Evolutionary conservation across 1,284 basidiomycete genomes (phyloP).

Genomic region (Trichosporon asahii): DNA sequence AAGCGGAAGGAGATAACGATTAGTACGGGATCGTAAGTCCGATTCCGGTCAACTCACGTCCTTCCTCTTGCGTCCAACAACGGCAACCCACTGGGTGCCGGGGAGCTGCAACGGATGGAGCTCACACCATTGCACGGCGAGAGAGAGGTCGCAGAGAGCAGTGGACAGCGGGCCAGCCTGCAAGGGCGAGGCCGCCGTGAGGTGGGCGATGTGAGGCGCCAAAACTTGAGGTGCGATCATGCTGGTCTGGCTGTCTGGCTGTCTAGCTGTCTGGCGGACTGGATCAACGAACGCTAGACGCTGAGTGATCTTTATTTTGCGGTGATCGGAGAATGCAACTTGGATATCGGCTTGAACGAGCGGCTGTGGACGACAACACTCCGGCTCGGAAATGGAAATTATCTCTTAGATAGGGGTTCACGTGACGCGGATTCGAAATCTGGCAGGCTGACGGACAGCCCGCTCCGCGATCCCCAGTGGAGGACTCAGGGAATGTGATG

Average conservation of each 20-base stretch:
- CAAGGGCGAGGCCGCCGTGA: conserved; percentile 21
- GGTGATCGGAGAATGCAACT: conserved; percentile 1
- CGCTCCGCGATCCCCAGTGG: conserved; percentile 7
- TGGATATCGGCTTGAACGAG: not conserved
- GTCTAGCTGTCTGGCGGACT: not conserved
- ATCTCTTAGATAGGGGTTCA: not conserved
- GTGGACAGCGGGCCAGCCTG: conserved; percentile 48
- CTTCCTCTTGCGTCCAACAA: conserved; percentile 45
- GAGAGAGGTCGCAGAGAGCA: conserved; percentile 46
- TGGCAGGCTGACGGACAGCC: conserved; percentile 1
- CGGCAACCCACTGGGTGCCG: conserved; percentile 39
- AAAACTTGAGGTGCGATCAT: conserved; percentile 4
- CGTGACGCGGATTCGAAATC: conserved; percentile 7
- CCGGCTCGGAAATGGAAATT: conserved; percentile 9
- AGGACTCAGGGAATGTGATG: not conserved
- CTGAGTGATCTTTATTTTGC: conserved; percentile 4
- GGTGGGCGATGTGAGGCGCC: conserved; percentile 10
- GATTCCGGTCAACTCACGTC: conserved; percentile 31
- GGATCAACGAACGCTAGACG: not conserved
- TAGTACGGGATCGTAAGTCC: not conserved
- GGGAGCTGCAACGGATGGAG: conserved; percentile 33
- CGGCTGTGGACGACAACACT: conserved; percentile 1
- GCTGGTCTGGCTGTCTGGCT: not conserved
- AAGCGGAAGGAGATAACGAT: not conserved
- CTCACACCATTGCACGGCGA: conserved; percentile 51